Percentiles rank a stretch among this genome's conserved stretches.
Evolutionary conservation across 2,329 filamentous ascomycete species (phyloP).

Genomic region (Septoria linicola): DNA sequence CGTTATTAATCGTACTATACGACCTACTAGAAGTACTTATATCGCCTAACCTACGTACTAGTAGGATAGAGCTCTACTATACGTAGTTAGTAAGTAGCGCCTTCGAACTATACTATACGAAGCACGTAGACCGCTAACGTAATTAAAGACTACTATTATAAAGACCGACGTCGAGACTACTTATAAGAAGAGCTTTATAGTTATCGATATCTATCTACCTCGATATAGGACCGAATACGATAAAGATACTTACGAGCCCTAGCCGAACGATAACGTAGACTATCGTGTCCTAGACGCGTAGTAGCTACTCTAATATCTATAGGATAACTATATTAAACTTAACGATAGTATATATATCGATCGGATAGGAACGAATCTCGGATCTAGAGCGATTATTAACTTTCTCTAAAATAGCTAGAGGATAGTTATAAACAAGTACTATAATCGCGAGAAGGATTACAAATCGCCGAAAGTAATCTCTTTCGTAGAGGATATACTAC

Average conservation of each 20-base stretch:
- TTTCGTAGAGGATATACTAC: slow-evolving; percentile 72
- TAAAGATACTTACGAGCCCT: slow-evolving; percentile 38
- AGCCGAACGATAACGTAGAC: slow-evolving; percentile 50
- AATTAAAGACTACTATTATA: slow-evolving; percentile 71
- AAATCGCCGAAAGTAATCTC: slow-evolving; percentile 72
- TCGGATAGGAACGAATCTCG: slow-evolving; percentile 84
- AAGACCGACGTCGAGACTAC: slow-evolving; percentile 85
- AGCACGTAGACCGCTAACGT: slow-evolving; percentile 44
- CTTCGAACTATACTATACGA: slow-evolving; percentile 31
- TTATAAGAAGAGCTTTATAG: slow-evolving; percentile 68
- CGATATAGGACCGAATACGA: slow-evolving; percentile 65
- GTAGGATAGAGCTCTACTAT: slow-evolving; percentile 76
- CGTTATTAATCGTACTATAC: slow-evolving; percentile 80
- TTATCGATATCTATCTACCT: slow-evolving; percentile 91
- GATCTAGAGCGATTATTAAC: slow-evolving; percentile 79
- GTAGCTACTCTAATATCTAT: slow-evolving; percentile 80
- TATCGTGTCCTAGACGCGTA: slow-evolving; percentile 52
- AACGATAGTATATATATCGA: slow-evolving; percentile 70
- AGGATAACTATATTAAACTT: slow-evolving; percentile 94
- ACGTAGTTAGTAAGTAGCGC: slow-evolving; percentile 72
- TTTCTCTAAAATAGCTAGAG: slow-evolving; percentile 58
- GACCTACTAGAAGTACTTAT: slow-evolving; percentile 55
- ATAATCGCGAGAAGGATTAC: slow-evolving; percentile 65
- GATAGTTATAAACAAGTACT: slow-evolving; percentile 33
- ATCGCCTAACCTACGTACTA: slow-evolving; percentile 54